Percentiles rank a stretch among this genome's conserved stretches.
These are phyloP conservation scores for Moricandia moricandioides DNA, from an alignment of 345 rosid species.

Conservation along the genomic window DNA sequence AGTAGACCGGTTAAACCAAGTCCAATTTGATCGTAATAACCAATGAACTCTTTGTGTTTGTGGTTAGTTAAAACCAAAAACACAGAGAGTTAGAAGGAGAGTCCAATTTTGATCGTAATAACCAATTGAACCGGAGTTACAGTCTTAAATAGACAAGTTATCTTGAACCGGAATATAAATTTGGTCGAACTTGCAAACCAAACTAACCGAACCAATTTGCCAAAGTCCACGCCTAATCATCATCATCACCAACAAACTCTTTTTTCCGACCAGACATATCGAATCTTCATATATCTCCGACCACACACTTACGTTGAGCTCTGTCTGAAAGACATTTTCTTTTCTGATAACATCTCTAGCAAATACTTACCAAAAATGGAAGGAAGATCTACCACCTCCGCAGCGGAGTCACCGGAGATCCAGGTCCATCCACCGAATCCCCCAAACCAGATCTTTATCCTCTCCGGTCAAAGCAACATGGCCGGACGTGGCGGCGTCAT, in stretches of 20 bases:
- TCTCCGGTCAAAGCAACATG: slow-evolving; percentile 97
- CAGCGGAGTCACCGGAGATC: slow-evolving; percentile 2
- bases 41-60: too few species aligned
- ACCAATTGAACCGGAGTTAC: not conserved
- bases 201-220: not conserved
- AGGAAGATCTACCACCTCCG: slow-evolving; percentile 5
- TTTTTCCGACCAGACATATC: not conserved
- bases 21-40: too few species aligned
- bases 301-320: not conserved
- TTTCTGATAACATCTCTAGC: not conserved
- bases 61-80: too few species aligned
- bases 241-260: not conserved
- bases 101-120: not conserved
- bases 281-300: not conserved
- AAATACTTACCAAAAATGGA: slow-evolving; percentile 14
- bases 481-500: slow-evolving; percentile 82
- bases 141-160: not conserved
- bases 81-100: too few species aligned
- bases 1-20: not conserved
- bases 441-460: slow-evolving; percentile 60
- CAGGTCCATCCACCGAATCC: slow-evolving; percentile 28
- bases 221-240: slow-evolving; percentile 7
- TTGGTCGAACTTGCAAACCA: too few species aligned
- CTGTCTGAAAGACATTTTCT: not conserved
- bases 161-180: too few species aligned